Evolutionary conservation across 2,329 filamentous ascomycete genomes (phyloP), one percentile per base, ranked within the genome.

Genomic region (Exserohilum turcica): DNA sequence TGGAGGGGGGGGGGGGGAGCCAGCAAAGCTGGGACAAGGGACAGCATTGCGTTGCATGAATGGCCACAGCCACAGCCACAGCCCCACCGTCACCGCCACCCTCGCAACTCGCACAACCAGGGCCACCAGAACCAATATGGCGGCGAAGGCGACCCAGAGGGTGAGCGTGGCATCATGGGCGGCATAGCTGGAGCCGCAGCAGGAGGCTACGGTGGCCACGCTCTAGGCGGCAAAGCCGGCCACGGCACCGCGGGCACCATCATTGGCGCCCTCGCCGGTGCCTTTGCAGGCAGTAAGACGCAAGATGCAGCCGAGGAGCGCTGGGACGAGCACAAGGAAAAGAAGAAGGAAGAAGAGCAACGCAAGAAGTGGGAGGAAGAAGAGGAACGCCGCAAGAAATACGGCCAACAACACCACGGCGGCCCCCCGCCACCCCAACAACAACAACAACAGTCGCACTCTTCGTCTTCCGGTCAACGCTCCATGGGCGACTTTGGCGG

Each of bases 91-190:
- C 50, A 52, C 50, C 50, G 50, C 50, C 50, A 52, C 50, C 43
- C 31, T 28, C 61, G 64, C 36, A 64, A 65, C 43, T 65, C 63
- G 3, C 40, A 64, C 21, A 64, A 64, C 38, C 63, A 67, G 43
- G 61, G 61, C 8, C 45, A 64, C 32, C 59, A 66, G 18, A 65
- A 64, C 51, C 61, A 64, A 50, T 65, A 64, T 32, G 46, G 43
- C 4, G 61, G 62, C 13, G 52, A 59, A 28, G 62, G 62, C 7
- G 54, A 64, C 31, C 63, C 63, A 31, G 66, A 66, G 37, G 52
- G 60, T n/a, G 60, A 64, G 28, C 65, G 66, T 9, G 65, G 65
- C 7, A 54, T 69, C 40, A 66, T 68, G 60, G 66, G 66, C 9
- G 65, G 60, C 2, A 18, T 67, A 5, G 64, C 65, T 4, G 66